phyloP scores from a whole-genome alignment of 139 green algal genomes.

The Haematococcus lacustris region DNA sequence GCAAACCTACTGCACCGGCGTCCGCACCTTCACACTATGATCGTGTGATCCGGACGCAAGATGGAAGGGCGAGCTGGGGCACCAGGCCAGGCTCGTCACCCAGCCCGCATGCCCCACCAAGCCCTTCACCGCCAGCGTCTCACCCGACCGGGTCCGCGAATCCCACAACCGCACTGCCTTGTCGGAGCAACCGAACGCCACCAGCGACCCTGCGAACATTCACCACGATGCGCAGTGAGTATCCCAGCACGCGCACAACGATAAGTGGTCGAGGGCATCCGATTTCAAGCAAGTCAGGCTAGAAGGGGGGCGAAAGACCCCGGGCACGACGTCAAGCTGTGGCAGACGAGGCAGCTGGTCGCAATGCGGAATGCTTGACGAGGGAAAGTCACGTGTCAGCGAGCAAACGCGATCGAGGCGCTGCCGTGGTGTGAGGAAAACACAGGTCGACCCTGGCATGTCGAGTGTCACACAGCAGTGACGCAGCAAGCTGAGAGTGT shows the following conservation, averaged over 20 bases:
- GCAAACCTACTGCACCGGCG: not conserved
- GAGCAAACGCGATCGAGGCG: too few relatives aligned
- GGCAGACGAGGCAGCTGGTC: not conserved
- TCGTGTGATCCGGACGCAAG: slow-evolving; percentile 54
- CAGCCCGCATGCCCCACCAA: slow-evolving; percentile 55
- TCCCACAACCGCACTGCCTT: slow-evolving; percentile 74
- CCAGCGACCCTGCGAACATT: slow-evolving; percentile 15
- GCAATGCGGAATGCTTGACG: not conserved
- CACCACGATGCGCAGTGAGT: not conserved
- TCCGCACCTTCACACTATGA: slow-evolving; percentile 46
- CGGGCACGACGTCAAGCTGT: not conserved
- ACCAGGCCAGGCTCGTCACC: slow-evolving; percentile 63
- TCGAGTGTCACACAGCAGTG: too few relatives aligned
- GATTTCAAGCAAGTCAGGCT: not conserved
- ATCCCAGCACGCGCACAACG: not conserved
- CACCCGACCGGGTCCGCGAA: slow-evolving; percentile 15
- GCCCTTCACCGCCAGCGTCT: slow-evolving; percentile 37
- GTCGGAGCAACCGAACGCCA: slow-evolving; percentile 72
- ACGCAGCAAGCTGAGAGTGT: too few relatives aligned
- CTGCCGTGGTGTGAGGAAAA: too few relatives aligned
- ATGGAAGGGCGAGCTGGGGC: slow-evolving; percentile 49
- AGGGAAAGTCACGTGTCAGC: not conserved
- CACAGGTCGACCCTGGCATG: too few relatives aligned
- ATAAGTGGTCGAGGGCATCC: not conserved
- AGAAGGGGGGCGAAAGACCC: not conserved